Conservation (phyloP, 2,329 filamentous ascomycete species). For the Boeremia exigua region DNA sequence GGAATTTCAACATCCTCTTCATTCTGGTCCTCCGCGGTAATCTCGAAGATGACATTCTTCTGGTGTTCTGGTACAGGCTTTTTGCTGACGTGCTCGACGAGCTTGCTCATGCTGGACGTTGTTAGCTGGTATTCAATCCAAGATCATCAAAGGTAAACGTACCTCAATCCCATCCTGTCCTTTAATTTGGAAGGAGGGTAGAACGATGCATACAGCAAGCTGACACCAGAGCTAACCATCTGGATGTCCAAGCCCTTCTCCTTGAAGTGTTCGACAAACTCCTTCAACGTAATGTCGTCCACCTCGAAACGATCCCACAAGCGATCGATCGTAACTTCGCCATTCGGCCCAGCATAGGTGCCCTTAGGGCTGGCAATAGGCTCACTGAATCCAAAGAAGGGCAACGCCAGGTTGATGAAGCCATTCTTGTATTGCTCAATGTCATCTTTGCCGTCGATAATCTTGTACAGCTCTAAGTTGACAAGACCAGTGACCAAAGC, state of each 20-base stretch:
- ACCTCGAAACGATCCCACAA: conserved; percentile 98
- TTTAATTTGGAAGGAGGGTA: conserved; percentile 82
- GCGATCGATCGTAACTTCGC: conserved; percentile 85
- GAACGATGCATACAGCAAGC: conserved; percentile 91
- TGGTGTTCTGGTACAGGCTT: conserved; percentile 90
- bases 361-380: conserved; percentile 94
- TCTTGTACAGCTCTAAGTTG: conserved; percentile 92
- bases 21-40: conserved; percentile 85
- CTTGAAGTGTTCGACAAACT: conserved; percentile 84
- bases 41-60: conserved; percentile 93
- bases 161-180: conserved; percentile 77
- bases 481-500: conserved; percentile 94
- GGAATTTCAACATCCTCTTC: conserved; percentile 97
- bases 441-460: conserved; percentile 94
- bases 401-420: conserved; percentile 93
- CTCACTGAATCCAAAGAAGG: conserved; percentile 98
- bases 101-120: conserved; percentile 74
- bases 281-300: conserved; percentile 79
- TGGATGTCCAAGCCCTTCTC: conserved; percentile 78
- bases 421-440: conserved; percentile 99
- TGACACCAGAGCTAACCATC: conserved; percentile 98
- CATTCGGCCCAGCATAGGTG: conserved; percentile 79
- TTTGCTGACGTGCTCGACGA: conserved; percentile 89
- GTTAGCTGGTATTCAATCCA: conserved; percentile 26
- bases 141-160: conserved; percentile 48